Percentiles rank a stretch among this genome's conserved stretches.
These are phyloP conservation scores for Sporothrix variecibatus DNA, from an alignment of 2,329 filamentous ascomycete genomes.

Conservation along the genomic window DNA sequence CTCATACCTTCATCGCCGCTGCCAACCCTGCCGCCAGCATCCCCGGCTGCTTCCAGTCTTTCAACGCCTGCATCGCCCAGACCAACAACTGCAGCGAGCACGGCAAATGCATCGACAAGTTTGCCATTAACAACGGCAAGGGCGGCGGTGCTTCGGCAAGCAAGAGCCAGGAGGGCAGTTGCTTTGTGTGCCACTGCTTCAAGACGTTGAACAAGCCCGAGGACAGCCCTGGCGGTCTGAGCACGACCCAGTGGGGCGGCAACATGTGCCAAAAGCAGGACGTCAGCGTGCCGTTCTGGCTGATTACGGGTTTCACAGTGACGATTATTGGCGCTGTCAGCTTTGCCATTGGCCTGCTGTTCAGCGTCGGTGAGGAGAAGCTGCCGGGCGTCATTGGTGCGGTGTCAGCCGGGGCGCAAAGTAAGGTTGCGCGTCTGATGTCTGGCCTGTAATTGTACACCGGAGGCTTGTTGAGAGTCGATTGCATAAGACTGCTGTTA, in stretches of 20 bases:
- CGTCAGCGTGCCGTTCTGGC: constrained; percentile 83
- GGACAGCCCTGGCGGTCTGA: constrained; percentile 42
- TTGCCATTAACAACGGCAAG: constrained; percentile 44
- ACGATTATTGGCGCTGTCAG: constrained; percentile 67
- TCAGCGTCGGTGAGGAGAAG: constrained; percentile 80
- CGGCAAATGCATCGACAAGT: constrained; percentile 73
- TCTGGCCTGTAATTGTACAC: constrained; percentile 9
- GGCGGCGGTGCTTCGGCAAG: constrained; percentile 37
- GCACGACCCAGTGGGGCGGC: constrained; percentile 75
- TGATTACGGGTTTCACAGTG: constrained; percentile 76
- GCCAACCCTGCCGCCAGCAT: constrained; percentile 45
- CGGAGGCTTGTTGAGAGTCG: background rate
- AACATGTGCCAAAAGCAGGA: constrained; percentile 89
- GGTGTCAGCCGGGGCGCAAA: constrained; percentile 71
- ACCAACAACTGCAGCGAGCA: constrained; percentile 84
- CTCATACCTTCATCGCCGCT: constrained; percentile 30
- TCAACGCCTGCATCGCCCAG: constrained; percentile 65
- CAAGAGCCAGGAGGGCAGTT: constrained; percentile 42
- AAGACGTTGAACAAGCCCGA: constrained; percentile 50
- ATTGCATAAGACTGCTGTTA: background rate
- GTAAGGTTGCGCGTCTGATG: constrained; percentile 37
- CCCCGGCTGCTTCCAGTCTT: constrained; percentile 72
- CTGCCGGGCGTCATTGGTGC: constrained; percentile 95
- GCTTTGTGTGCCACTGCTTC: constrained; percentile 78
- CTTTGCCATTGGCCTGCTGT: constrained; percentile 76